These are phyloP conservation scores for Ehretia macrophylla DNA, from an alignment of 257 asterid species.

Conservation along the genomic window DNA sequence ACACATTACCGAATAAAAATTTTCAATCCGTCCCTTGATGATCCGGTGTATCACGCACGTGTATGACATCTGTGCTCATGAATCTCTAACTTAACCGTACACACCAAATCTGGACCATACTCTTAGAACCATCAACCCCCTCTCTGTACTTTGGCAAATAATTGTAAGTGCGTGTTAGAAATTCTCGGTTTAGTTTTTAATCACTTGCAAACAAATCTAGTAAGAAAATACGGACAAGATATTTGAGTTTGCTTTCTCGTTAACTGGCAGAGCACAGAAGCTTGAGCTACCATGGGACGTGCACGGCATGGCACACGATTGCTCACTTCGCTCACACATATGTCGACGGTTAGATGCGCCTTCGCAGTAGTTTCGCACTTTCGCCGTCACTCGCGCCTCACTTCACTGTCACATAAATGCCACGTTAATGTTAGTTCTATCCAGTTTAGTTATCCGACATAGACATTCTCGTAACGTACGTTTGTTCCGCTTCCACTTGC, in stretches of 20 bases:
- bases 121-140: too few relatives aligned
- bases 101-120: neutral
- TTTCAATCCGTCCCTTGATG: too few relatives aligned
- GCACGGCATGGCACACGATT: conserved; percentile 36
- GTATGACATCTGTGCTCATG: neutral
- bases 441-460: too few relatives aligned
- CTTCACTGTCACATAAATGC: conserved; percentile 4
- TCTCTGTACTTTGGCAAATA: neutral
- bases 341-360: neutral
- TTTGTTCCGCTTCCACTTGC: too few relatives aligned
- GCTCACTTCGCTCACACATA: conserved; percentile 18
- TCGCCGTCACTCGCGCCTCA: conserved; percentile 1
- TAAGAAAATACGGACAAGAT: neutral
- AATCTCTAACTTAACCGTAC: neutral
- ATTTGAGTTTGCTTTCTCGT: conserved; percentile 17
- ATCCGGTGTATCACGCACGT: neutral
- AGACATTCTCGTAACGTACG: too few relatives aligned
- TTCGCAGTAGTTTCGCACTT: conserved; percentile 2
- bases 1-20: too few relatives aligned
- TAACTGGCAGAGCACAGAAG: neutral
- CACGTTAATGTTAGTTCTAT: conserved; percentile 6
- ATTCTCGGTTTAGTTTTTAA: neutral
- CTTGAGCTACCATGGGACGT: conserved; percentile 22
- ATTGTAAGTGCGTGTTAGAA: neutral
- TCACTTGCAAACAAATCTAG: too few relatives aligned